phyloP scores from a whole-genome alignment of 225 moss, liverwort and hornwort species.

The Neckera pumila region DNA sequence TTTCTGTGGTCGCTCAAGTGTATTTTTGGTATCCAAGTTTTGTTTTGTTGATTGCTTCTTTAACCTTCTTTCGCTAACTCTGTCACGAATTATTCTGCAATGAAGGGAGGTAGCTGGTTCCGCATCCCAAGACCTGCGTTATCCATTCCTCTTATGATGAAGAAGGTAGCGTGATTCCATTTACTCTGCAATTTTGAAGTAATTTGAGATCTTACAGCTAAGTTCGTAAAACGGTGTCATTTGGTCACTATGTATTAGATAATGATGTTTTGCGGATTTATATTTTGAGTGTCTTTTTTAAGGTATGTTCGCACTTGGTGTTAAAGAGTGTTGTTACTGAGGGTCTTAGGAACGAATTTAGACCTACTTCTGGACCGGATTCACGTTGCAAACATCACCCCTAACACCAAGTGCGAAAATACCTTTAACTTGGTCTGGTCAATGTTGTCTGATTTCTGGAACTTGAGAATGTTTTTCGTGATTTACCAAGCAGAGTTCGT shows the following conservation, averaged over 20 bases:
- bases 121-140: constrained; percentile 49
- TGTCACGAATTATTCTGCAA: not conserved
- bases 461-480: not conserved
- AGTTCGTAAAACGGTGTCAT: not conserved
- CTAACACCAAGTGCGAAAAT: too few relatives aligned
- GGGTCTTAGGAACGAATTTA: too few relatives aligned
- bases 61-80: not conserved
- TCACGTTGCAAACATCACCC: too few relatives aligned
- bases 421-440: not conserved
- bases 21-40: not conserved
- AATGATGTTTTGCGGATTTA: not conserved
- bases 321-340: too few relatives aligned
- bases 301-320: too few relatives aligned
- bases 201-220: not conserved
- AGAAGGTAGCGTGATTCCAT: constrained; percentile 22
- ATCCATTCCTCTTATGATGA: constrained; percentile 49
- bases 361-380: too few relatives aligned
- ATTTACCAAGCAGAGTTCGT: constrained; percentile 8
- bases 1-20: not conserved
- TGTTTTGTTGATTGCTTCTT: not conserved
- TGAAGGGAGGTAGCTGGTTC: constrained; percentile 47
- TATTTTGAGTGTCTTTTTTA: not conserved
- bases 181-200: not conserved
- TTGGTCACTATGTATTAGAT: not conserved
- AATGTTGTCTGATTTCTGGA: not conserved